Conservation (phyloP, 257 asterid species). For the Solanum gracilifrons region DNA sequence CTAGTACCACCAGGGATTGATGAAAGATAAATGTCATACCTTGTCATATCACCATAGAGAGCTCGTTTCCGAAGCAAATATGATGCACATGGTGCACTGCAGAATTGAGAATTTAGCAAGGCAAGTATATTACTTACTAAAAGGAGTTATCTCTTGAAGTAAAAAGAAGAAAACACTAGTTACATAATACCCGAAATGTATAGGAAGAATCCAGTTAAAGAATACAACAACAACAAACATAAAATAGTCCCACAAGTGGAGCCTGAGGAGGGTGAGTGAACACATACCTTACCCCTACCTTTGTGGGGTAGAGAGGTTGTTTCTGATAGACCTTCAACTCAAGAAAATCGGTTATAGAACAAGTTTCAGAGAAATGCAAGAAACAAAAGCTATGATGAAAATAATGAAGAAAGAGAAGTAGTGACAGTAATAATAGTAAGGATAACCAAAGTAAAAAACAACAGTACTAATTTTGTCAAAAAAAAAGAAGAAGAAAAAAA, state of each 20-base stretch:
- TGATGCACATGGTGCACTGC: slow-evolving; percentile 92
- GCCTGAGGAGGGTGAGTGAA: background rate
- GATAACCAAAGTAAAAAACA: background rate
- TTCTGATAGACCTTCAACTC: background rate
- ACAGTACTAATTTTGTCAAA: background rate
- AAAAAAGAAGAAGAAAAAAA: background rate
- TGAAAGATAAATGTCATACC: slow-evolving; percentile 31
- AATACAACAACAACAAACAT: background rate
- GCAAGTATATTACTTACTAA: background rate
- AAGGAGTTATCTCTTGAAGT: background rate
- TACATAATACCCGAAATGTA: background rate
- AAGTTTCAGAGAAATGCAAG: background rate
- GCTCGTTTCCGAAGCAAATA: slow-evolving; percentile 96
- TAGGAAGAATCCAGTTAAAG: background rate
- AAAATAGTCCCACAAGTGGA: background rate
- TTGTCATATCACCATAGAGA: slow-evolving; percentile 96
- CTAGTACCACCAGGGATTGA: background rate
- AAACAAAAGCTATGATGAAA: background rate
- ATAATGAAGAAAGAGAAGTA: background rate
- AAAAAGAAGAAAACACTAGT: background rate
- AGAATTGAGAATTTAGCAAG: background rate
- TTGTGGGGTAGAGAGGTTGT: background rate
- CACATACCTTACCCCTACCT: background rate
- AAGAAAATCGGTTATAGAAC: background rate
- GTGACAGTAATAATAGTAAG: background rate